phyloP scores from a whole-genome alignment of 495 filamentous ascomycete species.

The Neurospora sp. region DNA sequence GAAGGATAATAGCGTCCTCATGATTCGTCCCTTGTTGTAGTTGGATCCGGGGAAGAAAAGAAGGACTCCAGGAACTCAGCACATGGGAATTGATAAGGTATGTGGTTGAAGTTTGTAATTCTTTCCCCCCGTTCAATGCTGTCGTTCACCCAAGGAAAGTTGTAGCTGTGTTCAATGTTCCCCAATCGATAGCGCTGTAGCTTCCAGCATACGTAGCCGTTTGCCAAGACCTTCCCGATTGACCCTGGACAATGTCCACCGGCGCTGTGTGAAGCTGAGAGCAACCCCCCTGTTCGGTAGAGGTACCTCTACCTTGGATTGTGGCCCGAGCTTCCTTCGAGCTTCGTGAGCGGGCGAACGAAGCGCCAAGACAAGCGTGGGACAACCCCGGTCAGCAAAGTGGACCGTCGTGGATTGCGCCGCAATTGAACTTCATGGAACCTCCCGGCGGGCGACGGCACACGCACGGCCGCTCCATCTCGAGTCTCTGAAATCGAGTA shows the following conservation, averaged over 20 bases:
- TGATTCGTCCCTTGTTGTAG: conserved; percentile 32
- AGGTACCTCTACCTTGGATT: neutral
- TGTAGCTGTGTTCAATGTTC: neutral
- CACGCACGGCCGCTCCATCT: neutral
- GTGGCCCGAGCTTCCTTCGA: neutral
- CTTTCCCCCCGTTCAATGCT: neutral
- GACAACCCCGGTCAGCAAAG: neutral
- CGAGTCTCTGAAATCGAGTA: conserved; percentile 1
- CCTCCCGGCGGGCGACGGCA: neutral
- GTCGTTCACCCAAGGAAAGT: neutral
- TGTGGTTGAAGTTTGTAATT: neutral
- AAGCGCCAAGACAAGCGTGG: neutral
- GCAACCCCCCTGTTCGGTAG: neutral
- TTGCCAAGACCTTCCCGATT: conserved; percentile 20
- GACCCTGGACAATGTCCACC: conserved; percentile 5
- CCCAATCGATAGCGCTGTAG: neutral
- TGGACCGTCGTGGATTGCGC: conserved; percentile 11
- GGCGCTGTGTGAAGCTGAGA: conserved; percentile 1
- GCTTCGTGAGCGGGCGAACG: neutral
- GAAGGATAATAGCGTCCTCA: conserved; percentile 69
- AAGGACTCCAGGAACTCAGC: neutral
- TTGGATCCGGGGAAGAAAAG: conserved; percentile 21
- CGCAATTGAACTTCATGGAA: conserved; percentile 8
- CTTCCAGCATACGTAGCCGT: conserved; percentile 29
- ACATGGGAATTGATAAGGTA: neutral